These are phyloP conservation scores for Chenopodium album DNA, from an alignment of 148 eudicot genomes.

Conservation along the genomic window DNA sequence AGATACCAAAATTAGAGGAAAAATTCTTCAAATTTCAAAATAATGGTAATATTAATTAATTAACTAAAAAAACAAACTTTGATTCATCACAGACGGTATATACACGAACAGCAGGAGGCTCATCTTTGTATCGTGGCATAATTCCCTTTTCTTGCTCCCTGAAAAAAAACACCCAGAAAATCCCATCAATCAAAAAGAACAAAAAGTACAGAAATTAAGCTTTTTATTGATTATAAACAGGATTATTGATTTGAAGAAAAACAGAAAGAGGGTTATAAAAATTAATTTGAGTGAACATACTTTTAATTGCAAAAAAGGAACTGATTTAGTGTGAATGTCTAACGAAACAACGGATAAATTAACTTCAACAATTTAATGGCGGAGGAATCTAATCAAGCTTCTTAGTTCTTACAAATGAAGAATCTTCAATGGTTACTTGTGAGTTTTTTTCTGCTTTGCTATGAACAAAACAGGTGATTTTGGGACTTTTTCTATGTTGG, in stretches of 20 bases:
- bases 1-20: neutral
- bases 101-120: slow-evolving; percentile 70
- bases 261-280: neutral
- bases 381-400: too few species aligned
- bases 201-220: neutral
- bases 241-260: neutral
- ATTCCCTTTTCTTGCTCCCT: slow-evolving; percentile 11
- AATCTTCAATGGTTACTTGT: too few species aligned
- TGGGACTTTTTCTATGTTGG: too few species aligned
- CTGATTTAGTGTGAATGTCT: too few species aligned
- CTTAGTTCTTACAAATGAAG: too few species aligned
- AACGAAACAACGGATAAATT: too few species aligned
- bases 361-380: too few species aligned
- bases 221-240: neutral
- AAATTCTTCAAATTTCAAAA: neutral
- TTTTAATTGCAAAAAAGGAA: neutral
- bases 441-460: too few species aligned
- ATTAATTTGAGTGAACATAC: neutral
- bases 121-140: slow-evolving; percentile 63
- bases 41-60: too few species aligned
- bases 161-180: neutral
- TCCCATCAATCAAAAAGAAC: neutral
- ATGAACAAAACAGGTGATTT: too few species aligned
- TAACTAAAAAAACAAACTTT: slow-evolving; percentile 43
- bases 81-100: slow-evolving; percentile 97